A percentile compares a stretch with the other conserved stretches of the same genome.
These are phyloP conservation scores for Trichoderma cornu-damae DNA, from an alignment of 2,329 filamentous ascomycete genomes.

Conservation along the genomic window DNA sequence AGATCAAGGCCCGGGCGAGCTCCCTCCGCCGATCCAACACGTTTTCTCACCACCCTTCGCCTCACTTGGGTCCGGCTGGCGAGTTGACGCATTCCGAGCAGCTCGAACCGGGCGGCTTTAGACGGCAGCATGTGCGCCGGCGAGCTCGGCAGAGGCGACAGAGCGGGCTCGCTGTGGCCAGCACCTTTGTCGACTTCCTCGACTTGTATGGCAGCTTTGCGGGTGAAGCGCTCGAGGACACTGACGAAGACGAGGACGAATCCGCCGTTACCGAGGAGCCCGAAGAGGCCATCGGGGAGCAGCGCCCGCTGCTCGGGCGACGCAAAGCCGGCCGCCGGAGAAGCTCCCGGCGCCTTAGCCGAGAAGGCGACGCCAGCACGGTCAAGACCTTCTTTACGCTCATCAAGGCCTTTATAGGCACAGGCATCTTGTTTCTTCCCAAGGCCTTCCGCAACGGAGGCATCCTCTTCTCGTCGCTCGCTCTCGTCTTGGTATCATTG, in stretches of 20 bases:
- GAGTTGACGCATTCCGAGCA: conserved; percentile 37
- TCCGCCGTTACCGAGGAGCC: conserved; percentile 36
- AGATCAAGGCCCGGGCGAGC: conserved; percentile 53
- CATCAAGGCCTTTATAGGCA: conserved; percentile 73
- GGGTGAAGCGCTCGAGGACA: conserved; percentile 60
- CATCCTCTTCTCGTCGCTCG: conserved; percentile 67
- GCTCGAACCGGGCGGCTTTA: conserved; percentile 44
- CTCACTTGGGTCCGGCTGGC: conserved; percentile 28
- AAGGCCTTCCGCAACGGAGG: conserved; percentile 76
- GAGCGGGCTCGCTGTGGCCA: conserved; percentile 50
- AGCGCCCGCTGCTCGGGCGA: conserved; percentile 47
- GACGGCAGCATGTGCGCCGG: conserved; percentile 39
- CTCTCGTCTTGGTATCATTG: conserved; percentile 59
- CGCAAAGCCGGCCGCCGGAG: conserved; percentile 45
- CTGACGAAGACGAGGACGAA: conserved; percentile 49
- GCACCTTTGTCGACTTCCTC: conserved; percentile 69
- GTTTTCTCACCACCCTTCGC: conserved; percentile 52
- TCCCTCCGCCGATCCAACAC: conserved; percentile 57
- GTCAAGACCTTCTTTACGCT: conserved; percentile 72
- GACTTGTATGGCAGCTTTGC: conserved; percentile 73
- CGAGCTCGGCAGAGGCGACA: conserved; percentile 37
- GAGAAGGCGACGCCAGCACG: conserved; percentile 59
- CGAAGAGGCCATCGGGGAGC: conserved; percentile 37
- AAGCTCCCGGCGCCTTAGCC: conserved; percentile 41
- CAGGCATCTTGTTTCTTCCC: conserved; percentile 75